Conservation (phyloP, 2,329 filamentous ascomycete species). For the Graphilbum fragrans region DNA sequence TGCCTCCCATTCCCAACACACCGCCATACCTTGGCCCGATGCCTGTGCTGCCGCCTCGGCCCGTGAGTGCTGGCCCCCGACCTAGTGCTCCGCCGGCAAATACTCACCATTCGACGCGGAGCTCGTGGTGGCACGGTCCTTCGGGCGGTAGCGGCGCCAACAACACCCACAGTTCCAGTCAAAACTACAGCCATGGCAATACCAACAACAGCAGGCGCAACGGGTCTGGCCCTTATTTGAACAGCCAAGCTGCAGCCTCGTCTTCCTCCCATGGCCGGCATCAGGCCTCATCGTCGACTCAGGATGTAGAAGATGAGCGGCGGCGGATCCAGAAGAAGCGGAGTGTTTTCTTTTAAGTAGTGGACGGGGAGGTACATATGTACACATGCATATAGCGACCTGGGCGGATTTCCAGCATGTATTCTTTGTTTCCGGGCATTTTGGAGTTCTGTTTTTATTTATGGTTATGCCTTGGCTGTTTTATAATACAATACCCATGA, state of each 20-base stretch:
- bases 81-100: slow-evolving; percentile 11
- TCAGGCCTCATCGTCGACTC: not conserved
- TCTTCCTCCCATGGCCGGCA: too few species aligned
- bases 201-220: slow-evolving; percentile 11
- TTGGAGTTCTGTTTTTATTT: too few species aligned
- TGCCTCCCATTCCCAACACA: slow-evolving; percentile 8
- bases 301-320: slow-evolving; percentile 11
- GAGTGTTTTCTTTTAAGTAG: slow-evolving; percentile 21
- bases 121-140: slow-evolving; percentile 16
- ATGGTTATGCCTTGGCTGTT: too few species aligned
- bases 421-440: too few species aligned
- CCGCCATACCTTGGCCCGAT: slow-evolving; percentile 15
- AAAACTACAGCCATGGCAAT: slow-evolving; percentile 1
- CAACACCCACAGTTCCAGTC: slow-evolving; percentile 6
- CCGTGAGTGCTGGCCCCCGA: slow-evolving; percentile 32
- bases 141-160: not conserved
- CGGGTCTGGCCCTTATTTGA: not conserved
- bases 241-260: not conserved
- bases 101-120: slow-evolving; percentile 1
- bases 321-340: slow-evolving; percentile 21
- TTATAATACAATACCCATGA: too few species aligned
- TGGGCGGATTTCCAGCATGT: too few species aligned
- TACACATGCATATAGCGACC: too few species aligned
- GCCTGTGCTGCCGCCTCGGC: slow-evolving; percentile 27
- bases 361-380: too few species aligned